Conservation (phyloP, 106 monocot species). For the Dendrobium chrysotoxum region DNA sequence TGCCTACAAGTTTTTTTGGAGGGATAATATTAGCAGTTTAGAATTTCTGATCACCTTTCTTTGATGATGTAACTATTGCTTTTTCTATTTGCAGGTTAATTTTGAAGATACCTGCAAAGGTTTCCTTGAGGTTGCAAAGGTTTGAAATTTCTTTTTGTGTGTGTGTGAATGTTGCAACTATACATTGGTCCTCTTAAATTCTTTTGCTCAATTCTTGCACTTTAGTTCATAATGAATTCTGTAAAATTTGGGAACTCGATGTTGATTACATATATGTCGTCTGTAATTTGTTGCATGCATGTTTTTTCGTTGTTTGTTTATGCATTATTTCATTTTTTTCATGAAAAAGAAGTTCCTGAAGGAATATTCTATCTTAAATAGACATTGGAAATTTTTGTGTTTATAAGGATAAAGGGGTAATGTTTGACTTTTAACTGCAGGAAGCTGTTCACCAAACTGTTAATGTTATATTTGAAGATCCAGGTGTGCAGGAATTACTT, state of each 20-base stretch:
- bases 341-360: background rate
- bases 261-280: background rate
- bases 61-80: background rate
- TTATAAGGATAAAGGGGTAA: background rate
- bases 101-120: constrained; percentile 99
- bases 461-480: constrained; percentile 97
- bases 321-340: background rate
- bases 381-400: background rate
- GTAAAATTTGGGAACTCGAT: background rate
- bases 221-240: background rate
- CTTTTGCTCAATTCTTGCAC: background rate
- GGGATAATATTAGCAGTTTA: background rate
- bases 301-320: background rate
- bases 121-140: constrained; percentile 99
- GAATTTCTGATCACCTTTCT: background rate
- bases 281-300: background rate
- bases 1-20: background rate
- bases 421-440: constrained; percentile 26
- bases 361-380: background rate
- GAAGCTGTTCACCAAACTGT: constrained; percentile 89
- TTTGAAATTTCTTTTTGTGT: constrained; percentile 20
- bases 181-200: background rate
- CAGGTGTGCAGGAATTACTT: constrained; percentile 92
- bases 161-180: background rate
- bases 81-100: constrained; percentile 59